Percentiles rank a stretch among this genome's conserved stretches.
These are phyloP conservation scores for Rosa chinensis DNA, from an alignment of 306 rosid genomes.

Conservation along the genomic window DNA sequence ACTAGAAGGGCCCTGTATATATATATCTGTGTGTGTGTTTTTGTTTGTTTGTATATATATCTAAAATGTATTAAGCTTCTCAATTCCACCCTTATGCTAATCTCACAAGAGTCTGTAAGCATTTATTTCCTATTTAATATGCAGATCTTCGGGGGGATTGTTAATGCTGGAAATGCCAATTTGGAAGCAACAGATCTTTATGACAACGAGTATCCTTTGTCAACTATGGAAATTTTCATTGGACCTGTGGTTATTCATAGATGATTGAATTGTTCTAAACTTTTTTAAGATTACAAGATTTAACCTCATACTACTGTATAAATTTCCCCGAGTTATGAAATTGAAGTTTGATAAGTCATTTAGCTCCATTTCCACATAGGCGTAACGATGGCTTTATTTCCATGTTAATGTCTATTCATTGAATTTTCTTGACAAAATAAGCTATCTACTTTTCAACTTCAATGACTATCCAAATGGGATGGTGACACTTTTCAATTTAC, in stretches of 20 bases:
- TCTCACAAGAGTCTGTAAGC: constrained; percentile 17
- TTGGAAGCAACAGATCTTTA: constrained; percentile 70
- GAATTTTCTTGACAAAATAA: constrained; percentile 66
- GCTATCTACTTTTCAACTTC: constrained; percentile 88
- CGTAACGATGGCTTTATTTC: background rate
- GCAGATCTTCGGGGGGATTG: constrained; percentile 89
- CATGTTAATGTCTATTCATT: constrained; percentile 15
- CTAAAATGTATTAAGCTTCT: background rate
- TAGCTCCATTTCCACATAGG: background rate
- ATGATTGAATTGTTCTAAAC: background rate
- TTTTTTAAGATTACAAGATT: background rate
- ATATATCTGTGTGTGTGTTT: no score
- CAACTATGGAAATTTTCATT: background rate
- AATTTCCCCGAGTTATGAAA: background rate
- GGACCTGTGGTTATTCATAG: background rate
- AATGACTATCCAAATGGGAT: constrained; percentile 96
- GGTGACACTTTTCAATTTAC: constrained; percentile 97
- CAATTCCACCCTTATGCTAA: constrained; percentile 16
- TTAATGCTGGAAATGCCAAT: constrained; percentile 73
- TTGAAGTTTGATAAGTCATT: background rate
- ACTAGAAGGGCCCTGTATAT: no score
- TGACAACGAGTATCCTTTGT: constrained; percentile 85
- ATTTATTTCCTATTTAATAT: constrained; percentile 10
- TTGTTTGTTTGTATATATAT: no score
- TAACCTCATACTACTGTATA: background rate